Evolutionary conservation across 148 eudicot species (phyloP), one percentile per base, ranked within the genome.

Genomic region (Tetragonia tetragonoides): DNA sequence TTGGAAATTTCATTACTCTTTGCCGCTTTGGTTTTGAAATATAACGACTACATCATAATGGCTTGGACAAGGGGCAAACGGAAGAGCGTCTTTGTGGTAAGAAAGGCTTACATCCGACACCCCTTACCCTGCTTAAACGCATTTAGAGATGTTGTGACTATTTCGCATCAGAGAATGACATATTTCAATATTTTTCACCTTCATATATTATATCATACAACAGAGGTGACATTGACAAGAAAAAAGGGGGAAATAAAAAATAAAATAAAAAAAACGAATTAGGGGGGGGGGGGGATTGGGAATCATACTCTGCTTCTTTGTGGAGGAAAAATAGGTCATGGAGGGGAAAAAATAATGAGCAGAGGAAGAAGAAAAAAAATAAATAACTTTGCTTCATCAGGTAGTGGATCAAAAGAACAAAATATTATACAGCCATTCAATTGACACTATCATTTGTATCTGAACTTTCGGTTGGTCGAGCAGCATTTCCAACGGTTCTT

Each of bases 401-500:
- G 64, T 2, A 60, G 64, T n/a, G 8, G n/a, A 60, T 60, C 64
- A 60, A 60, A 17, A 63, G 56, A 61, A 75, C 28, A 60, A 82
- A 74, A 40, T 74, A 78, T 82, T 73, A 68, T 73, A 78, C 77
- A 77, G 5, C 66, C 72, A 39, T 73, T 79, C 60, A 83, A 51
- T 75, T 83, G 72, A 77, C 66, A 63, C 82, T 76, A 40, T 79
- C 84, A 60, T 72, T 77, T 18, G 79, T 71, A 46, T 87, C 97
- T 20, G 81, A 49, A 70, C 80, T 84, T 44, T 85, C 89, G 7
- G 73, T 63, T 53, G 64, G 82, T 59, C 78, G 76, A 54, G 81
- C 75, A 63, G 81, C 72, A 73, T 85, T 91, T 17, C 97, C 94
- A 12, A 91, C 80, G 17, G 98, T 94, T 82, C 98, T 85, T 87